Base-by-base conservation (phyloP, 2,329 filamentous ascomycete species). In the Tolypocladium amazonense region DNA sequence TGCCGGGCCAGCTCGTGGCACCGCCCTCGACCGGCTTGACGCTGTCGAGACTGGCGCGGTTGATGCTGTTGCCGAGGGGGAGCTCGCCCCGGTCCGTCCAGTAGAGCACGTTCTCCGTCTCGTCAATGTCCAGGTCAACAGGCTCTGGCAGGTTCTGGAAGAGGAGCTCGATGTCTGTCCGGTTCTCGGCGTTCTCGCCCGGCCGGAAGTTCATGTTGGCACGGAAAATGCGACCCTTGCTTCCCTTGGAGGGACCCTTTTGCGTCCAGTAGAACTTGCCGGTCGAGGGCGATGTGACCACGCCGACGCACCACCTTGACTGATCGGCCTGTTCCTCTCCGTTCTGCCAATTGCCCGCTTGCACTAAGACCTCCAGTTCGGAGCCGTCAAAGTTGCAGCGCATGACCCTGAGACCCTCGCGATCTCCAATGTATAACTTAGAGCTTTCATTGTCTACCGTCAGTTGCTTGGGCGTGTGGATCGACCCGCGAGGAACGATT, bases 1-100 rank as follows among this genome's bases (percentile, higher is more conserved):
- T 58, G 20, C 64, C 38, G 2, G 64, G 58, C 41, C 60, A 37
- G 43, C 57, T 56, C 35, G 33, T 47, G 20, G 35, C 37, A 3
- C 33, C 23, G 37, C 59, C 27, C 18, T 58, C 33, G 23, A 47
- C n/a, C 2, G 30, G 41, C 53, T 53, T 55, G 50, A 60, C 43
- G 18, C 15, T 35, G 4, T 63, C 52, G 18, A 66, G 55, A 2
- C 38, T 52, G 30, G 47, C 71, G 7, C 73, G 68, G 65, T 84
- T 82, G 60, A 86, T 62, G 14, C 76, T 77, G 65, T 83, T 84
- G 0, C 83, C 83, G 11, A 69, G 66, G 0, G 83, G 83, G 1
- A 79, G 68, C 62, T 86, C 83, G 4, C 83, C 84, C 0, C 84
- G 73, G 63, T 86, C 84, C 0, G 83, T 85, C 84, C 83, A 86